These are phyloP conservation scores for Alternaria sp. DNA, from an alignment of 2,329 filamentous ascomycete genomes.

Conservation along the genomic window DNA sequence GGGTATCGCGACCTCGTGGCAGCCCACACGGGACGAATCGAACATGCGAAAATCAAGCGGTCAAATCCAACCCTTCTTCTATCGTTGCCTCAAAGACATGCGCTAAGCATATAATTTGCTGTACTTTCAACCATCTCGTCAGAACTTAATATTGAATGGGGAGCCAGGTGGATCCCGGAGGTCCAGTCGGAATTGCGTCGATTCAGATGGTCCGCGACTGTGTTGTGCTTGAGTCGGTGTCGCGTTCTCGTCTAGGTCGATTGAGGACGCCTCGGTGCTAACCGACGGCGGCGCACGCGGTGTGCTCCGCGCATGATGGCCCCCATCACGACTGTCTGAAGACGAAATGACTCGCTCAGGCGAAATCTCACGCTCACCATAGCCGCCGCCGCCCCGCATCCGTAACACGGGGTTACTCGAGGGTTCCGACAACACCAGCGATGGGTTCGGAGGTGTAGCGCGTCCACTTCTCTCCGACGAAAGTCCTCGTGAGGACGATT, in stretches of 20 bases:
- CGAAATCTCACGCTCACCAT: constrained; percentile 38
- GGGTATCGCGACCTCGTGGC: constrained; percentile 50
- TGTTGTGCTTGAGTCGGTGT: constrained; percentile 49
- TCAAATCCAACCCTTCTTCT: constrained; percentile 33
- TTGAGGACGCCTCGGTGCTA: constrained; percentile 29
- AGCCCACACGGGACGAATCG: constrained; percentile 34
- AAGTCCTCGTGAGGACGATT: constrained; percentile 38
- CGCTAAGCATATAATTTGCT: constrained; percentile 1
- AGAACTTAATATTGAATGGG: constrained; percentile 51
- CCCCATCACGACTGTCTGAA: constrained; percentile 42
- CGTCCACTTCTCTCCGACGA: constrained; percentile 47
- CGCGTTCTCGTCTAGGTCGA: constrained; percentile 43
- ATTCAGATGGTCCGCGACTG: constrained; percentile 42
- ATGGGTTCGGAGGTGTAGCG: constrained; percentile 41
- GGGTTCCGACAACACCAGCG: constrained; percentile 34
- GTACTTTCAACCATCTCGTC: constrained; percentile 23
- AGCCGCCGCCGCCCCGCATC: constrained; percentile 25
- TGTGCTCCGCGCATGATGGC: constrained; percentile 27
- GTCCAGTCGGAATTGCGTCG: constrained; percentile 46
- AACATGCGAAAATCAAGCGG: constrained; percentile 39
- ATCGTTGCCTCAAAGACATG: constrained; percentile 34
- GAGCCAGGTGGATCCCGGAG: constrained; percentile 49
- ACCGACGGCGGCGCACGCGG: constrained; percentile 38
- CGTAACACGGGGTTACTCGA: constrained; percentile 29
- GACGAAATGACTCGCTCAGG: constrained; percentile 42